Base-by-base conservation (phyloP, 805 yeast genomes). In the Kodamaea lidongshanica region DNA sequence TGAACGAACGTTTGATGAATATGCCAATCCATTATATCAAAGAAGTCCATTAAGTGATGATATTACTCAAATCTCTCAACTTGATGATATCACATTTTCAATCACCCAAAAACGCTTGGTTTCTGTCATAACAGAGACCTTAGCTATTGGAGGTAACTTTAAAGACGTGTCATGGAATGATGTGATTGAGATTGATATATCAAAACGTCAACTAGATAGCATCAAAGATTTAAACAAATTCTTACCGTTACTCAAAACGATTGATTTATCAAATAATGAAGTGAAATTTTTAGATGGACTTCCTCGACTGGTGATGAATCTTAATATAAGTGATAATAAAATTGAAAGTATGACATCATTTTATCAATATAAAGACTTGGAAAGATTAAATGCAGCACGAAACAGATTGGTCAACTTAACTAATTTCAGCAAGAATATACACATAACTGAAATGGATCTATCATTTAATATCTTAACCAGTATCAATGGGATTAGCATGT, bases 41-140 rank as follows among this genome's bases (percentile, higher is more conserved):
- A 33, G 36, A 19, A 30, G 39, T 19, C 39, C 43, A 5, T 20
- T 36, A 16, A 32, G 41, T 19, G 47, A 40, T 23, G 59, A 66
- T 30, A 65, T 67, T 2, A 70, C 76, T 0, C 55, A 56, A 12
- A 42, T 60, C 2, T 65, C 73, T 2, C 65, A 64, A 16, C 31
- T 69, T 5, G 52, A 55, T 8, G 68, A 70, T 26, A 31, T 68
- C 3, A 66, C 77, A 3, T 73, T 72, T 40, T 56, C 74, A 2
- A 68, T 70, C 38, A 58, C 72, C 0, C 63, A 63, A 33, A 58
- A 49, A 28, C 51, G 52, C 9, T 44, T 73, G 21, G 71, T 70
- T 4, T 52, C 71, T 5, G 58, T 67, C 3, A 60, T 73, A 16
- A 70, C 72, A 1, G 67, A 65, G 20, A 42, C 49, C 3, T 50